A percentile compares a stretch with the other conserved stretches of the same genome.
Conservation (phyloP, 106 monocot species). For the Dendrobium chrysotoxum region DNA sequence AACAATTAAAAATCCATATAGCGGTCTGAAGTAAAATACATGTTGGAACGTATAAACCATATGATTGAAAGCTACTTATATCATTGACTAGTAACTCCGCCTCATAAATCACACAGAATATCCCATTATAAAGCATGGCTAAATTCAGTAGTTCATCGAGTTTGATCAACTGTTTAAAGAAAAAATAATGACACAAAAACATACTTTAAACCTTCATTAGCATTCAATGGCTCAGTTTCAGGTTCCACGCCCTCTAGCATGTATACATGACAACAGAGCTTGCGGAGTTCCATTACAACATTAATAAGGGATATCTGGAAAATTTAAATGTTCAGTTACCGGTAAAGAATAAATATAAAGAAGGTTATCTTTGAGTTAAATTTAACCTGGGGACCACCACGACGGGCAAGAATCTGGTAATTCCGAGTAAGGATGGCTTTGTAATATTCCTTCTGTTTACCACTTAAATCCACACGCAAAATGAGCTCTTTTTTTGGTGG, state of each 20-base stretch:
- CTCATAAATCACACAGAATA: neutral
- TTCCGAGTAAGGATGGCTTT: slow-evolving; percentile 98
- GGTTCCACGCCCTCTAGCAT: slow-evolving; percentile 98
- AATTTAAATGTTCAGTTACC: slow-evolving; percentile 11
- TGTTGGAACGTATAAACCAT: neutral
- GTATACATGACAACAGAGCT: slow-evolving; percentile 95
- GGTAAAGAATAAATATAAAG: neutral
- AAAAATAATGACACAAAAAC: slow-evolving; percentile 5
- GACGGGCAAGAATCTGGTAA: slow-evolving; percentile 82
- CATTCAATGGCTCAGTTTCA: slow-evolving; percentile 51
- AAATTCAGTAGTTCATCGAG: neutral
- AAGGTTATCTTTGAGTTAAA: slow-evolving; percentile 2
- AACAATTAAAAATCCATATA: neutral
- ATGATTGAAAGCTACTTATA: neutral
- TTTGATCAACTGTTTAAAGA: neutral
- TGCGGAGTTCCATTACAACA: slow-evolving; percentile 99
- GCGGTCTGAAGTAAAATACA: neutral
- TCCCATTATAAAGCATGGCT: neutral
- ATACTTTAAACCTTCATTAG: slow-evolving; percentile 84
- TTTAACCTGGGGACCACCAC: slow-evolving; percentile 86
- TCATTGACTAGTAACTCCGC: too few species aligned
- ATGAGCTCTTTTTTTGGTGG: slow-evolving; percentile 98
- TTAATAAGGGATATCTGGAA: slow-evolving; percentile 94
- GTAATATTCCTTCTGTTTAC: slow-evolving; percentile 96
- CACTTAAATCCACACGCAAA: slow-evolving; percentile 86